phyloP scores from a whole-genome alignment of 805 yeast genomes.

The Pichia deserticola region DNA sequence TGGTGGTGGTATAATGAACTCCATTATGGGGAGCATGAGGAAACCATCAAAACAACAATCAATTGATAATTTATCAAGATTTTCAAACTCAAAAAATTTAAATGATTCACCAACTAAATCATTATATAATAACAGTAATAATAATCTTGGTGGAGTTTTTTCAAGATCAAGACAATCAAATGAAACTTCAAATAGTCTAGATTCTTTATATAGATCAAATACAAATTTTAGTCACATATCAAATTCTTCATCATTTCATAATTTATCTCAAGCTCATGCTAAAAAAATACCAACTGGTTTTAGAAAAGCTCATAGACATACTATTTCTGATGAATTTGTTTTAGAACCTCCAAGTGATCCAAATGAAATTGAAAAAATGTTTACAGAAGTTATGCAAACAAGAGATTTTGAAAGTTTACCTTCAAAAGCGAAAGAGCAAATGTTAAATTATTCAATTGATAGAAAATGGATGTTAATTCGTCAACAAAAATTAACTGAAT shows the following conservation, averaged over 20 bases:
- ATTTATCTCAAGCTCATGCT: constrained; percentile 23
- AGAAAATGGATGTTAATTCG: constrained; percentile 89
- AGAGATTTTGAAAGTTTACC: constrained; percentile 66
- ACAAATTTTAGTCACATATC: constrained; percentile 20
- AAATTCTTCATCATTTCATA: constrained; percentile 15
- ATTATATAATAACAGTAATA: background rate
- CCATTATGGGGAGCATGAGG: constrained; percentile 12
- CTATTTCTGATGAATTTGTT: constrained; percentile 32
- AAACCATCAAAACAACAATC: background rate
- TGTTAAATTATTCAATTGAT: constrained; percentile 64
- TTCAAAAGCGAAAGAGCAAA: constrained; percentile 63
- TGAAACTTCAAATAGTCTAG: constrained; percentile 12
- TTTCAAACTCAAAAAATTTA: background rate
- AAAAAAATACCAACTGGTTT: constrained; percentile 19
- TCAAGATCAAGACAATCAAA: constrained; percentile 7
- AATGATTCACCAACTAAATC: background rate
- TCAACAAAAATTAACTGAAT: constrained; percentile 78
- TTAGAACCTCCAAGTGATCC: constrained; percentile 64
- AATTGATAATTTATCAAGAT: background rate
- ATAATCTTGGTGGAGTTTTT: constrained; percentile 1
- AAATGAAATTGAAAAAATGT: constrained; percentile 63
- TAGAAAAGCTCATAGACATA: constrained; percentile 30
- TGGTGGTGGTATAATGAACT: constrained; percentile 6
- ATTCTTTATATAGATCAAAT: constrained; percentile 21
- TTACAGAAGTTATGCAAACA: constrained; percentile 71